Base-by-base conservation (phyloP, 2,329 filamentous ascomycete genomes). In the Verticillium alfalfae region DNA sequence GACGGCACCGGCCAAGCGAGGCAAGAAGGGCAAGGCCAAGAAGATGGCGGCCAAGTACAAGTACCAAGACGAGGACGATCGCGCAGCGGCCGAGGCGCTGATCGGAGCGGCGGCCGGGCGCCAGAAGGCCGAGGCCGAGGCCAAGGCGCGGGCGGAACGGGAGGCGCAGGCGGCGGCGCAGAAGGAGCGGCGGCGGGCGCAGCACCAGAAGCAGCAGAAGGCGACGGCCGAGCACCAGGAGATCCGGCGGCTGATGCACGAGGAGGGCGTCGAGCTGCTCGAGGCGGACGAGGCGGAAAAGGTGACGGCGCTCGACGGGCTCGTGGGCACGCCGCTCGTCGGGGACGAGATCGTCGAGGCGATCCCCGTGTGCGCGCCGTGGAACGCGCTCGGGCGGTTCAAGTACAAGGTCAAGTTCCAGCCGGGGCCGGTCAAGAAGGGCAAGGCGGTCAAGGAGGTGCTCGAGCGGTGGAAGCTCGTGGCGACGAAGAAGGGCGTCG, bases 321-420 rank as follows among this genome's bases (percentile, higher is more conserved):
- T 98, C 34, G 86, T 96, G 1, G 93, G 93, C 16, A 88, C 84
- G 1, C 91, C 93, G 0, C 78, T 92, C 1, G 83, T 88, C 0
- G 93, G 92, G 13, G 95, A 99, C 72, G 92, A 96, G 72, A 88
- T 94, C 39, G 76, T 94, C 9, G 87, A 89, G 67, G 81, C 79
- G 0, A 78, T 90, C 1, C 84, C 86, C 1, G 76, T 89, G 2
- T 89, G 88, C 68, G 88, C 84, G 5, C 88, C 88, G 2, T 90
- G 87, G 81, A 78, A 75, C 31, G 87, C 88, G 1, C 76, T 90
- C 66, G 81, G 76, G 2, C 85, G 84, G 61, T 91, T 90, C 76
- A 97, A 97, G 76, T 98, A 97, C 80, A 96, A 96, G 75, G 91
- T 88, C 60, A 99, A 99, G 79, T 75, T 99, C 68, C 95, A 98